phyloP scores from a whole-genome alignment of 805 yeast genomes.

The Yarrowia keelungensis region DNA sequence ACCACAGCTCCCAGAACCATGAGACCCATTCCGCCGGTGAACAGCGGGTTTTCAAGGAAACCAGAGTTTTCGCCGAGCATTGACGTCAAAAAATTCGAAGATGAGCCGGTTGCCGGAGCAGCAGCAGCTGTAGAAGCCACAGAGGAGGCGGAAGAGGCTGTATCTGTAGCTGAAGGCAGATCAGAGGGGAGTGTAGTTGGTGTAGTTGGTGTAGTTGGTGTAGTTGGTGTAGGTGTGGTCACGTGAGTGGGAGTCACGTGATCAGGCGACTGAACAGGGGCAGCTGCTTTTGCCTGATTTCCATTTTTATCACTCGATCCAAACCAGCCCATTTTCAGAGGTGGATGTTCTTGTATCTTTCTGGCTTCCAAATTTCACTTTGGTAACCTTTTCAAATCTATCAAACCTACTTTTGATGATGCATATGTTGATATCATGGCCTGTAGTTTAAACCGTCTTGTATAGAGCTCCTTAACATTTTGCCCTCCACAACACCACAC shows the following conservation, averaged over 20 bases:
- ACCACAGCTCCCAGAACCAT: constrained; percentile 93
- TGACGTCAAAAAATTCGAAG: neutral
- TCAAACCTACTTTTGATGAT: neutral
- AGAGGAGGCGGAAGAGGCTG: neutral
- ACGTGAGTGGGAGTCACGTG: neutral
- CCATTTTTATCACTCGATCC: constrained; percentile 2
- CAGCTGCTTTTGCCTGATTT: too few species aligned
- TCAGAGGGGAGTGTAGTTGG: neutral
- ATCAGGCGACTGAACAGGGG: neutral
- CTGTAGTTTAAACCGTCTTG: too few species aligned
- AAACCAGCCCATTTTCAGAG: constrained; percentile 28
- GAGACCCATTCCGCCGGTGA: constrained; percentile 98
- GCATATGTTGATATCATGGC: too few species aligned
- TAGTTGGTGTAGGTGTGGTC: too few species aligned
- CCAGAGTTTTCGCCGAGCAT: constrained; percentile 14
- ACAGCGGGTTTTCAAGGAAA: constrained; percentile 78
- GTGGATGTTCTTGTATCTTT: too few species aligned
- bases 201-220: too few species aligned
- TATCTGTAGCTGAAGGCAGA: neutral
- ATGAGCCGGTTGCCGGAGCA: neutral
- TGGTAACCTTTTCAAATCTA: constrained; percentile 9
- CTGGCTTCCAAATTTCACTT: too few species aligned
- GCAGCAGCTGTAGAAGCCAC: neutral
- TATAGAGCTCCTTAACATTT: too few species aligned
- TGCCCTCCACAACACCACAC: too few species aligned